Evolutionary conservation across 208 protist genomes (phyloP), one percentile per base, ranked within the genome.

Genomic region (Wallacemonas sp.): DNA sequence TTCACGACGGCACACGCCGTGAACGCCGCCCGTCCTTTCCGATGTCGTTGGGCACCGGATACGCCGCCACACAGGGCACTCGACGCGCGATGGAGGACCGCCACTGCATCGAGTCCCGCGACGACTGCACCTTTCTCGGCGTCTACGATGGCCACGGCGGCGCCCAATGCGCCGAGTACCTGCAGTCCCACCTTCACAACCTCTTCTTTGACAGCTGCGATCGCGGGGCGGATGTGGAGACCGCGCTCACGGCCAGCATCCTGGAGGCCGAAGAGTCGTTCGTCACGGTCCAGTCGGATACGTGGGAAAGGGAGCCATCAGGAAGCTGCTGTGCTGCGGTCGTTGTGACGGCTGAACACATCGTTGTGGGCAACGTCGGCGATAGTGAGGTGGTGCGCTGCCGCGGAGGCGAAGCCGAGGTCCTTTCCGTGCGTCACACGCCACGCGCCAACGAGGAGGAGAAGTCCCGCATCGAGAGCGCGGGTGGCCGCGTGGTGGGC

Each of bases 61-160:
- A 17, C n/a, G 52, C 52, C 52, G 34, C 19, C 52, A 58, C 52
- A 57, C 88, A 94, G 48, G 88, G 88, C n/a, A 81, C 81, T 26
- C 80, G 88, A 11, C 72, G 78, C 30, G 88, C 76, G 38, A 94
- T 94, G 88, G 88, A 94, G 62, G 88, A 94, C 71, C 77, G 86
- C 47, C 88, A 94, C 70, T 68, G 61, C 1, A 65, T 92, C 32
- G 52, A 58, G 61, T 64, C 85, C 26, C 63, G 72, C 17, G 68
- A 81, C 27, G 74, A 78, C 0, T 76, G 76, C 49, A 74, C 85
- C 46, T 90, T 94, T 56, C 88, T 92, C 68, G 88, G 65, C 54
- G 78, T 94, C 33, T 94, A 90, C 61, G 88, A 94, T 70, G 88
- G 88, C 17, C 88, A 94, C 70, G 82, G 85, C 34, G 88, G 88